Percentiles rank a stretch among this genome's conserved stretches.
These are phyloP conservation scores for Trypanosoma boissoni DNA, from an alignment of 208 protist genomes.

Conservation along the genomic window DNA sequence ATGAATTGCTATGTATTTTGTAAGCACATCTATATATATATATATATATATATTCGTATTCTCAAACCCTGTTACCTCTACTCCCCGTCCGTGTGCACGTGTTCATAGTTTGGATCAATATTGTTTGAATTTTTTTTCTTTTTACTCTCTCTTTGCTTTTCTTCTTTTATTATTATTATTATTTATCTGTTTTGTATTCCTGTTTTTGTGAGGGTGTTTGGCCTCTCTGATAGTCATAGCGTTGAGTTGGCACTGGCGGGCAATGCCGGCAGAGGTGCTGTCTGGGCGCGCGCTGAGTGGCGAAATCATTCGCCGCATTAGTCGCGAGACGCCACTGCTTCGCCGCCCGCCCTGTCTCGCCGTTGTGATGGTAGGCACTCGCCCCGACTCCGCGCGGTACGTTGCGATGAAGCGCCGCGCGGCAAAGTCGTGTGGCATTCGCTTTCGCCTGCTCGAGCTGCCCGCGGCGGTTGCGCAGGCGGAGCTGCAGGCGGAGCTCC, in stretches of 20 bases:
- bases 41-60: too few relatives aligned
- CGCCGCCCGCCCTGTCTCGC: conserved; percentile 72
- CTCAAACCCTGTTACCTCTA: too few relatives aligned
- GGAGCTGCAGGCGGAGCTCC: conserved; percentile 39
- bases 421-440: conserved; percentile 46
- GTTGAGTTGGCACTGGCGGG: neutral
- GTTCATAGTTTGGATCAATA: too few relatives aligned
- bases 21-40: too few relatives aligned
- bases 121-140: conserved; percentile 1
- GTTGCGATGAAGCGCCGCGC: conserved; percentile 48
- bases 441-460: conserved; percentile 33
- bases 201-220: too few relatives aligned
- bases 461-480: conserved; percentile 28
- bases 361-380: conserved; percentile 92
- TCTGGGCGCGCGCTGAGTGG: conserved; percentile 40
- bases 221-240: too few relatives aligned
- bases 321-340: conserved; percentile 27
- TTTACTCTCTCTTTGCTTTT: neutral
- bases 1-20: too few relatives aligned
- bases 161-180: conserved; percentile 1
- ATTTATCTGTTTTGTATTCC: neutral
- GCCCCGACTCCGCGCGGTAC: conserved; percentile 83
- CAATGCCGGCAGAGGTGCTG: conserved; percentile 36
- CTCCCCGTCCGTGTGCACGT: too few relatives aligned
- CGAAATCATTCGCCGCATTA: conserved; percentile 36